These are phyloP conservation scores for Herpotrichia juniperi DNA, from an alignment of 2,329 filamentous ascomycete species.

Conservation along the genomic window DNA sequence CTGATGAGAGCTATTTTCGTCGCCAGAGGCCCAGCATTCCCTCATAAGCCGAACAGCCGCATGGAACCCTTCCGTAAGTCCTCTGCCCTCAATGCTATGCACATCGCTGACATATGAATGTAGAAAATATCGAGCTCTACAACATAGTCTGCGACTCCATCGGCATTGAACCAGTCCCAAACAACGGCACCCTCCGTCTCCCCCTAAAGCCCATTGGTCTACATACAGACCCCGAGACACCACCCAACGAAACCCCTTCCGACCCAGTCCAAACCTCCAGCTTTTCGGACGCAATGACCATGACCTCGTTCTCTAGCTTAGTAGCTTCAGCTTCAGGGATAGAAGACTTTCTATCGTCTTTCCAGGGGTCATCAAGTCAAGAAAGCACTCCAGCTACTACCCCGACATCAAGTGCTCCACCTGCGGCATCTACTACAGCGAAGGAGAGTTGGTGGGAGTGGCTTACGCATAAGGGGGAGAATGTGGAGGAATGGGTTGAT, in stretches of 20 bases:
- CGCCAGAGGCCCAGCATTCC: constrained; percentile 89
- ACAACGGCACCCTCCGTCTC: constrained; percentile 85
- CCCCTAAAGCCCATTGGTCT: constrained; percentile 69
- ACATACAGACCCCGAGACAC: constrained; percentile 60
- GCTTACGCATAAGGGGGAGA: constrained; percentile 43
- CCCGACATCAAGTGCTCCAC: constrained; percentile 19
- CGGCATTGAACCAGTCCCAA: constrained; percentile 72
- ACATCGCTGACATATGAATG: constrained; percentile 29
- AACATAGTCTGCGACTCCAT: constrained; percentile 92
- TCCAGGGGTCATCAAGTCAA: neutral
- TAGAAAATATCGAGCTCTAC: constrained; percentile 94
- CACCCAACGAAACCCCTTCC: constrained; percentile 54
- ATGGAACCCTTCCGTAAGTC: constrained; percentile 83
- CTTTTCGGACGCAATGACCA: constrained; percentile 23
- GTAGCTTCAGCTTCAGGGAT: constrained; percentile 28
- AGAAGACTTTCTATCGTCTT: constrained; percentile 17
- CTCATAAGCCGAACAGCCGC: constrained; percentile 79
- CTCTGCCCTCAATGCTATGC: neutral
- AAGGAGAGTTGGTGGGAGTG: constrained; percentile 43
- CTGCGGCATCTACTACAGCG: constrained; percentile 13
- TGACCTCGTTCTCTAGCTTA: constrained; percentile 27
- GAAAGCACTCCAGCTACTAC: constrained; percentile 12
- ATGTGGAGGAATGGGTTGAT: constrained; percentile 44
- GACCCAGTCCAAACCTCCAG: constrained; percentile 53
- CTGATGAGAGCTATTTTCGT: constrained; percentile 97